phyloP scores from a whole-genome alignment of 495 filamentous ascomycete genomes.

The Astrocystis sublimbata region DNA sequence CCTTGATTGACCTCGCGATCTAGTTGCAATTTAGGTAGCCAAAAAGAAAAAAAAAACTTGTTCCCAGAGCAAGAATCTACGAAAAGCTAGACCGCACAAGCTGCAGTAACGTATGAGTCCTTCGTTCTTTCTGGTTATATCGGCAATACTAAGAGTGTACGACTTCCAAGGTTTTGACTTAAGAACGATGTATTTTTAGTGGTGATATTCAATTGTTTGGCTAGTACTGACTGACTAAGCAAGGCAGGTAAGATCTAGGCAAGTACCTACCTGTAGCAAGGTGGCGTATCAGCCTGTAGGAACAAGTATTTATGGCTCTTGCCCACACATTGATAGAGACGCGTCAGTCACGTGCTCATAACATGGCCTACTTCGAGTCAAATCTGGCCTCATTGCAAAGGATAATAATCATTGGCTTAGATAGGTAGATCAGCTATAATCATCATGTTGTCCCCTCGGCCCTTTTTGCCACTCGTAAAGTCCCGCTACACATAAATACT shows the following conservation, averaged over 20 bases:
- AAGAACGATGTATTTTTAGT: background rate
- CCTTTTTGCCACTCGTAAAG: constrained; percentile 13
- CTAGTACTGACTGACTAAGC: background rate
- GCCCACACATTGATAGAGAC: background rate
- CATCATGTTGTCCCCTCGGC: background rate
- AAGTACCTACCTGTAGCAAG: background rate
- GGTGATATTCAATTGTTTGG: background rate
- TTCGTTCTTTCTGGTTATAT: background rate
- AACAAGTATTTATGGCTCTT: too few species aligned
- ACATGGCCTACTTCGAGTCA: background rate
- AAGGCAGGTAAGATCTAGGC: background rate
- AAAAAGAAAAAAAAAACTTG: too few species aligned
- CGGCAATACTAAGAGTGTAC: background rate
- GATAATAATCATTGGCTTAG: too few species aligned
- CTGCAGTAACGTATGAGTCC: background rate
- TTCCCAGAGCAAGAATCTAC: background rate
- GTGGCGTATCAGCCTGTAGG: too few species aligned
- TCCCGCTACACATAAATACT: constrained; percentile 16
- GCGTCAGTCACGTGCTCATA: background rate
- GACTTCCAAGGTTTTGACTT: background rate
- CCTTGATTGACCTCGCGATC: background rate
- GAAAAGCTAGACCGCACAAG: background rate
- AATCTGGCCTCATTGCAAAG: too few species aligned
- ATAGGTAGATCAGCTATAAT: background rate
- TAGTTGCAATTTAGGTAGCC: background rate